Evolutionary conservation across 106 monocot species (phyloP).

Genomic region (Xerophyta viscosa): DNA sequence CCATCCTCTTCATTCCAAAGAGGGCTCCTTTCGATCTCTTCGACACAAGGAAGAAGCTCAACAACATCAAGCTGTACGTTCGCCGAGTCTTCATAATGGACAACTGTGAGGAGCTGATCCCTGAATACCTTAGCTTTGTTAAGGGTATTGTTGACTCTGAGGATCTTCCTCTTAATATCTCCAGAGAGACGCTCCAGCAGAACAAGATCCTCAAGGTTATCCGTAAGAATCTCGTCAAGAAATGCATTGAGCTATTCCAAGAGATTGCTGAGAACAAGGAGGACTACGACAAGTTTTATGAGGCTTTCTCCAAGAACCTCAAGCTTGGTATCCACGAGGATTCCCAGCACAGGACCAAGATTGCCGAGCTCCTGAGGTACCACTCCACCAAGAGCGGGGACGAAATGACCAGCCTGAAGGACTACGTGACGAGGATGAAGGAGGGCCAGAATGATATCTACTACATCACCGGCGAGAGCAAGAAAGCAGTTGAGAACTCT

Average conservation of each 20-base stretch:
- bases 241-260: slow-evolving; percentile 70
- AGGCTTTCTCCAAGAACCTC: slow-evolving; percentile 81
- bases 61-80: slow-evolving; percentile 83
- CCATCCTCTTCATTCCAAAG: slow-evolving; percentile 63
- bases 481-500: slow-evolving; percentile 83
- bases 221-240: slow-evolving; percentile 79
- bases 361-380: slow-evolving; percentile 66
- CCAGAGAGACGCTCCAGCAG: slow-evolving; percentile 76
- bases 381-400: slow-evolving; percentile 83
- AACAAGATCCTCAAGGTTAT: slow-evolving; percentile 85
- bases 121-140: slow-evolving; percentile 63
- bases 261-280: slow-evolving; percentile 90
- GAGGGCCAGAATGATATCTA: slow-evolving; percentile 73
- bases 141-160: slow-evolving; percentile 81
- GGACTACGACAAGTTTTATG: slow-evolving; percentile 75
- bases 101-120: slow-evolving; percentile 76
- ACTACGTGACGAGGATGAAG: slow-evolving; percentile 84
- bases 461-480: slow-evolving; percentile 81
- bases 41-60: slow-evolving; percentile 68
- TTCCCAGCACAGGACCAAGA: slow-evolving; percentile 47
- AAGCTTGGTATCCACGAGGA: slow-evolving; percentile 82
- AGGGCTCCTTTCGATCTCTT: slow-evolving; percentile 78
- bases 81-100: slow-evolving; percentile 87
- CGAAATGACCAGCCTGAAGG: slow-evolving; percentile 72
- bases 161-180: slow-evolving; percentile 77